Conservation (phyloP, 225 moss, liverwort and hornwort species). For the Bryum argenteum region DNA sequence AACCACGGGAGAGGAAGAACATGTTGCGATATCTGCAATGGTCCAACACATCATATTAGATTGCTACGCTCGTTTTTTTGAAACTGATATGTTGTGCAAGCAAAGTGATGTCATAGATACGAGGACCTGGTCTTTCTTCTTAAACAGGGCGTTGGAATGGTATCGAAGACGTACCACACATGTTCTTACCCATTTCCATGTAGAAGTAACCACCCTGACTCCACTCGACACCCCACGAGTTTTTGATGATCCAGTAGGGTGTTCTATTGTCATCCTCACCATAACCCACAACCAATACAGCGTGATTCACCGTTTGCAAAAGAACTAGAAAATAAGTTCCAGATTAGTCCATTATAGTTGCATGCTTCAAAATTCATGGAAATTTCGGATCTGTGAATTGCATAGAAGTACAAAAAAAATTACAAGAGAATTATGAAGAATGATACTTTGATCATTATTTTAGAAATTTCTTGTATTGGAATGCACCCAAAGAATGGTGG, state of each 20-base stretch:
- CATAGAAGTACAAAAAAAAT: neutral
- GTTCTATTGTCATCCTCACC: conserved; percentile 61
- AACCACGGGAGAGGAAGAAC: conserved; percentile 89
- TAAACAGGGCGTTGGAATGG: neutral
- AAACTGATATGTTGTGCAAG: neutral
- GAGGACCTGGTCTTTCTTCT: neutral
- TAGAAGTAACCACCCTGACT: conserved; percentile 82
- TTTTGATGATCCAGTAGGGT: conserved; percentile 95
- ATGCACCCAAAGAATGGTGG: neutral
- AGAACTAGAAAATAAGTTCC: conserved; percentile 1
- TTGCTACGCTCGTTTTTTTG: neutral
- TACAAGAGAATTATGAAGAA: neutral
- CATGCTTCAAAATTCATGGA: neutral
- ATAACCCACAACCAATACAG: conserved; percentile 95
- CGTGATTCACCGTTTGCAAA: conserved; percentile 92
- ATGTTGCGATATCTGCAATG: conserved; percentile 81
- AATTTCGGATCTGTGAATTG: neutral
- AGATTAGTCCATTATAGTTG: neutral
- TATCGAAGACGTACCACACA: conserved; percentile 82
- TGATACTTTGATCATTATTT: too few species aligned
- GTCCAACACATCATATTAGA: neutral
- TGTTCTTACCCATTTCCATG: conserved; percentile 98
- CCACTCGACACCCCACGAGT: conserved; percentile 89
- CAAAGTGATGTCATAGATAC: neutral
- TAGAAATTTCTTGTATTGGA: neutral